Base-by-base conservation (phyloP, 768 basidiomycete genomes). In the Phylloporus scabripes region DNA sequence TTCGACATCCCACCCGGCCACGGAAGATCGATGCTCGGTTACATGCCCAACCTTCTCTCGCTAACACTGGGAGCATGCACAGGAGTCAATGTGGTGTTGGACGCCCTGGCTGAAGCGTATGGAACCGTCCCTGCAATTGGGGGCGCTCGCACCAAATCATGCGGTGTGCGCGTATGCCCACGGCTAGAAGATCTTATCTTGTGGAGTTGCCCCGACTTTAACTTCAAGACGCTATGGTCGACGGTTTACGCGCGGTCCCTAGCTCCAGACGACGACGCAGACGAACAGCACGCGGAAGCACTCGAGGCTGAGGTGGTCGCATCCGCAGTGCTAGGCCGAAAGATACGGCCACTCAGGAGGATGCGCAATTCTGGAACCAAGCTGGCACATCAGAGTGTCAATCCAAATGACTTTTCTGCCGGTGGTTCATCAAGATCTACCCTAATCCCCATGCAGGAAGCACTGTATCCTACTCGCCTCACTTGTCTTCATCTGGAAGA, bases 191-290 rank as follows among this genome's bases (percentile, higher is more conserved):
- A 74, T n/a, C 63, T 80, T 29, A 68, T 72, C 33, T 69, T 81
- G 49, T 78, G 75, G 79, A 70, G 69, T 41, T 81, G 78, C 58
- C 53, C 63, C 44, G 75, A 78, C 57, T 60, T 79, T 49, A 60
- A 68, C 29, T 66, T 74, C 24, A 53, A 43, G 31, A 61, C 62
- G 34, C 58, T 78, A 47, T 64, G 67, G 46, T 68, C 57, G 12
- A 59, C 73, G 21, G 70, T 78, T 45, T 55, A 60, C 20, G 63
- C 70, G 38, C 66, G 76, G 50, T 58, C 57, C 20, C 44, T 53
- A 8, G 45, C 45, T 20, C 42, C 52, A 11, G 54, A 52, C 2
- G 46, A 55, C 32, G 56, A 51, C 32, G 49, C 45, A 37, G 48
- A 64, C 45, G 52, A 51, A 37, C 54, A 49, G 12, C 38, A 38